Conservation (phyloP, 2,329 filamentous ascomycete species). For the Colletotrichum chlorophyti region DNA sequence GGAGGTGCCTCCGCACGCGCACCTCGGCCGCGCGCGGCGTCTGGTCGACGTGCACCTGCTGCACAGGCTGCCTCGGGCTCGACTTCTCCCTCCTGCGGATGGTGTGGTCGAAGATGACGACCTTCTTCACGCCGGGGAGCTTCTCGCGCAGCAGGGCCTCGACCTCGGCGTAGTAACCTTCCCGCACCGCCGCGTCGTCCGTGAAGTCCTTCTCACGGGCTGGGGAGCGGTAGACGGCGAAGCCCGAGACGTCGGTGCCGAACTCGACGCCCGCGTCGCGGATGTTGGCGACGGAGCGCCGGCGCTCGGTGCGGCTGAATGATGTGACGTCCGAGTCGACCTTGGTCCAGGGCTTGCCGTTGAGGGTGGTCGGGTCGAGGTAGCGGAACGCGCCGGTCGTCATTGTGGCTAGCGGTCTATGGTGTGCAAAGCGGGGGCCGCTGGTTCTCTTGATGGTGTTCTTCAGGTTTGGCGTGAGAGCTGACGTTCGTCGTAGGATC, state of each 20-base stretch:
- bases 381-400: conserved; percentile 66
- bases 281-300: conserved; percentile 60
- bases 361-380: conserved; percentile 60
- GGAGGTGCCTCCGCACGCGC: conserved; percentile 67
- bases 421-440: not conserved
- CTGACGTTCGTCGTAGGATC: conserved; percentile 1
- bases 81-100: conserved; percentile 63
- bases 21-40: conserved; percentile 67
- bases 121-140: conserved; percentile 62
- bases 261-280: conserved; percentile 57
- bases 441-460: not conserved
- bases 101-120: conserved; percentile 77
- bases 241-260: conserved; percentile 64
- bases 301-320: conserved; percentile 53
- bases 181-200: conserved; percentile 61
- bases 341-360: conserved; percentile 66
- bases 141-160: conserved; percentile 61
- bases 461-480: not conserved
- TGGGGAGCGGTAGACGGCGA: conserved; percentile 60
- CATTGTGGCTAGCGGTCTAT: conserved; percentile 47
- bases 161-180: conserved; percentile 67
- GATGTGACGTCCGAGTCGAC: conserved; percentile 66
- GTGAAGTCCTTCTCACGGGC: conserved; percentile 61
- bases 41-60: conserved; percentile 76
- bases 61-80: conserved; percentile 68